Evolutionary conservation across 345 rosid species (phyloP).

Genomic region (Euclidium syriacum): DNA sequence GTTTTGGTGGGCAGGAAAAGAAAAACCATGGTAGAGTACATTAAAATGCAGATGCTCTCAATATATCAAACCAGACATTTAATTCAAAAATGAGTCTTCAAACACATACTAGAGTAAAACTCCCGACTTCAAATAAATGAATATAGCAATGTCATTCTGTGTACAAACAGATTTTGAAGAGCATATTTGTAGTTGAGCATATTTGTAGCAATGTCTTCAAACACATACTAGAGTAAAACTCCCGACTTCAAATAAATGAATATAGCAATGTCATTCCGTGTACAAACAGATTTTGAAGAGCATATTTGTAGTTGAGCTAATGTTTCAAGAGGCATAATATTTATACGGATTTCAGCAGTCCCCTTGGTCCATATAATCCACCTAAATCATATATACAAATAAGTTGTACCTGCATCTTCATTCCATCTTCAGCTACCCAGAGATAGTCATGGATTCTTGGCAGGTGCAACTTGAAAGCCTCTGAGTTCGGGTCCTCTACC

Average conservation of each 20-base stretch:
- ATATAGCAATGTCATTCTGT: background rate
- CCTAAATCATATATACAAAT: slow-evolving; percentile 6
- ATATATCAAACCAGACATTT: slow-evolving; percentile 4
- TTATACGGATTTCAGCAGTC: slow-evolving; percentile 8
- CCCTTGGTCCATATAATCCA: background rate
- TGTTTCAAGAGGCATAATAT: slow-evolving; percentile 14
- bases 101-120: background rate
- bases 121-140: background rate
- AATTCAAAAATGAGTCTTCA: background rate
- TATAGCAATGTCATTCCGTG: background rate
- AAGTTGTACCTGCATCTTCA: slow-evolving; percentile 89
- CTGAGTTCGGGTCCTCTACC: slow-evolving; percentile 97
- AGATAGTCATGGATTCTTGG: slow-evolving; percentile 80
- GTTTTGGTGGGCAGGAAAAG: background rate
- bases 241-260: background rate
- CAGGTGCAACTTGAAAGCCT: slow-evolving; percentile 87
- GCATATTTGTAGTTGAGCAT: background rate
- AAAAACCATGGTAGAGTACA: background rate
- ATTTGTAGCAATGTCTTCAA: too few relatives aligned
- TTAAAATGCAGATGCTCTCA: background rate
- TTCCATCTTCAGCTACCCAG: slow-evolving; percentile 99
- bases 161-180: background rate
- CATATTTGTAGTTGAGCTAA: slow-evolving; percentile 1
- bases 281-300: background rate
- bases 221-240: background rate